Evolutionary conservation across 257 asterid genomes (phyloP).

Genomic region (Eustoma russellianum): DNA sequence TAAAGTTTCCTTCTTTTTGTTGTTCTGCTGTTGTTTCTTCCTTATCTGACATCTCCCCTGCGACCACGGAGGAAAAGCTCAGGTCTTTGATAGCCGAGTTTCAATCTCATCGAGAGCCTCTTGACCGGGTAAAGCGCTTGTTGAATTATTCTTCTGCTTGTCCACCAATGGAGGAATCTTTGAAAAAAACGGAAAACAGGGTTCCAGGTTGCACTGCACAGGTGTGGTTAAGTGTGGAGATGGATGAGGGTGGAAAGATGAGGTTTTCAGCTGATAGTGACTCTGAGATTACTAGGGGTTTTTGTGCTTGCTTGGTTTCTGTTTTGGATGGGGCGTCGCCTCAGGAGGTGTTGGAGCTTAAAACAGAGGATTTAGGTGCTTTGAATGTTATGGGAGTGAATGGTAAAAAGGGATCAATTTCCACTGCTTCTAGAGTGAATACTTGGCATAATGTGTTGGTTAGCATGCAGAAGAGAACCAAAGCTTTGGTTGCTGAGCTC

Average conservation of each 20-base stretch:
- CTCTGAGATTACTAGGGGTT: conserved; percentile 88
- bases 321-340: conserved; percentile 69
- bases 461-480: conserved; percentile 83
- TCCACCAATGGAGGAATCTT: conserved; percentile 36
- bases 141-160: conserved; percentile 47
- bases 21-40: conserved; percentile 49
- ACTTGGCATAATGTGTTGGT: conserved; percentile 94
- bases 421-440: conserved; percentile 51
- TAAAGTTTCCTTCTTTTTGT: conserved; percentile 15
- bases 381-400: conserved; percentile 49
- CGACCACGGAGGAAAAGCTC: conserved; percentile 32
- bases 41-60: conserved; percentile 18
- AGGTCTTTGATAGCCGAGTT: conserved; percentile 43
- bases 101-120: conserved; percentile 42
- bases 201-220: conserved; percentile 88
- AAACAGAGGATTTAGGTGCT: conserved; percentile 62
- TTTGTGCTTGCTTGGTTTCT: conserved; percentile 74
- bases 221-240: conserved; percentile 63
- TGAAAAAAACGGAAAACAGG: conserved; percentile 38
- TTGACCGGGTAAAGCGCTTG: conserved; percentile 74
- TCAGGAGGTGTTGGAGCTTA: conserved; percentile 60
- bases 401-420: conserved; percentile 24
- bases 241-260: conserved; percentile 36
- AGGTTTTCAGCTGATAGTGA: conserved; percentile 66
- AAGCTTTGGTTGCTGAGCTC: conserved; percentile 52